These are phyloP conservation scores for Pythium myriotylum DNA, from an alignment of 352 stramenopile genomes.

Conservation along the genomic window DNA sequence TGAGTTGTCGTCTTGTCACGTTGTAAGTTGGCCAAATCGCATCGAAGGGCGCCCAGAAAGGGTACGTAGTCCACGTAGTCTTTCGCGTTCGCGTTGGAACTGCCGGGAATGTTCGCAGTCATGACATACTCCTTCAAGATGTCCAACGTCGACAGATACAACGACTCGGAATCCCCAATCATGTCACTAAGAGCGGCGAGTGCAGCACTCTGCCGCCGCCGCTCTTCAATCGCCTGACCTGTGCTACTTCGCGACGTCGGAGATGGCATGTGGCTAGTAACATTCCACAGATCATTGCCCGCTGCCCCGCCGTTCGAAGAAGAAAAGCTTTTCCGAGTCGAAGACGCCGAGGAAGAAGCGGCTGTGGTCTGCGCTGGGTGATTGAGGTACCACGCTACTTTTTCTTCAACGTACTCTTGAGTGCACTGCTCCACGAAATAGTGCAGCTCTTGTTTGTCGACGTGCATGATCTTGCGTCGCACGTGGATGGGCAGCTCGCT, in stretches of 20 bases:
- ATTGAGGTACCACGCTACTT: constrained; percentile 69
- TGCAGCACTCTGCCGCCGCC: constrained; percentile 64
- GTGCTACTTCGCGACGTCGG: constrained; percentile 25
- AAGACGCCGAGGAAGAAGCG: constrained; percentile 1
- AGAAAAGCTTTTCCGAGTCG: constrained; percentile 8
- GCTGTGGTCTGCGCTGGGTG: constrained; percentile 33
- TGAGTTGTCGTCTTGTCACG: constrained; percentile 76
- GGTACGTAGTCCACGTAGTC: constrained; percentile 86
- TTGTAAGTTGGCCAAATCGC: constrained; percentile 79
- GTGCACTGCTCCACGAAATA: constrained; percentile 78
- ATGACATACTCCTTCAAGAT: constrained; percentile 81
- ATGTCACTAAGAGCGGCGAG: constrained; percentile 74
- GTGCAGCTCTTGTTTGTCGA: constrained; percentile 69
- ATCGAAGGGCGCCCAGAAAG: constrained; percentile 79
- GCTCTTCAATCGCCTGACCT: constrained; percentile 53
- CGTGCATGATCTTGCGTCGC: constrained; percentile 78
- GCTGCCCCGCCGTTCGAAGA: constrained; percentile 3
- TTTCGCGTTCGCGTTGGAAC: constrained; percentile 58
- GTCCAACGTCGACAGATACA: constrained; percentile 80
- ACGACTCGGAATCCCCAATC: constrained; percentile 79
- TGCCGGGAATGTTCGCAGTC: constrained; percentile 68
- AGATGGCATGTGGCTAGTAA: constrained; percentile 69
- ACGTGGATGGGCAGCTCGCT: constrained; percentile 80
- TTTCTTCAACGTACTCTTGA: constrained; percentile 68
- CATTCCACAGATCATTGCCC: constrained; percentile 61